A percentile compares a stretch with the other conserved stretches of the same genome.
Conservation (phyloP, 2,329 filamentous ascomycete species). For the Xylaria sp. region DNA sequence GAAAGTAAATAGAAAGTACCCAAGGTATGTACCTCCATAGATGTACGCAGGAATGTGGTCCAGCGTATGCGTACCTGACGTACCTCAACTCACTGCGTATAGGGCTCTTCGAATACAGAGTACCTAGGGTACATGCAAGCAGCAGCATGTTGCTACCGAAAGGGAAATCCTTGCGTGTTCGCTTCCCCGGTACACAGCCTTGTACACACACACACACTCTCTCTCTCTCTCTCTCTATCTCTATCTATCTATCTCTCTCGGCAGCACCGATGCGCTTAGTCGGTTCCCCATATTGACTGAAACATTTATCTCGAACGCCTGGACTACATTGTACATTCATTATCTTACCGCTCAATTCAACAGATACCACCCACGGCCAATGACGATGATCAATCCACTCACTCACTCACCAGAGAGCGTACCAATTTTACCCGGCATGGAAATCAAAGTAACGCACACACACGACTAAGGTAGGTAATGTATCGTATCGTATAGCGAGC, state of each 20-base stretch:
- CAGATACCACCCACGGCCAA: constrained; percentile 1
- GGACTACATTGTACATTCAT: neutral
- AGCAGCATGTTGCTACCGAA: constrained; percentile 19
- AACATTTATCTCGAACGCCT: neutral
- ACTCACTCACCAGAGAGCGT: neutral
- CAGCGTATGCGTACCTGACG: neutral
- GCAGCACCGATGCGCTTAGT: constrained; percentile 35
- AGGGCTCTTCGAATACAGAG: neutral
- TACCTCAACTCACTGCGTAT: neutral
- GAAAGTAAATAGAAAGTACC: too few relatives aligned
- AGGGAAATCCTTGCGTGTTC: constrained; percentile 31
- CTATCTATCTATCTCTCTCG: too few relatives aligned
- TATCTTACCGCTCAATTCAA: constrained; percentile 23
- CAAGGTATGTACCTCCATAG: too few relatives aligned
- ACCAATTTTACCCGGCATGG: neutral
- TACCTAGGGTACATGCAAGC: neutral
- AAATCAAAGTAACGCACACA: neutral
- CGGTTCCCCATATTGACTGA: constrained; percentile 21
- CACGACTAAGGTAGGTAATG: too few relatives aligned
- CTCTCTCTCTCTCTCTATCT: too few relatives aligned
- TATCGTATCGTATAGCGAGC: neutral
- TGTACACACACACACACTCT: too few relatives aligned
- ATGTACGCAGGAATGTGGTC: too few relatives aligned
- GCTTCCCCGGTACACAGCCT: constrained; percentile 31
- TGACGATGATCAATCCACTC: neutral